Evolutionary conservation across 805 yeast species (phyloP), one percentile per base, ranked within the genome.

Genomic region (Wickerhamomyces hampshirensis): DNA sequence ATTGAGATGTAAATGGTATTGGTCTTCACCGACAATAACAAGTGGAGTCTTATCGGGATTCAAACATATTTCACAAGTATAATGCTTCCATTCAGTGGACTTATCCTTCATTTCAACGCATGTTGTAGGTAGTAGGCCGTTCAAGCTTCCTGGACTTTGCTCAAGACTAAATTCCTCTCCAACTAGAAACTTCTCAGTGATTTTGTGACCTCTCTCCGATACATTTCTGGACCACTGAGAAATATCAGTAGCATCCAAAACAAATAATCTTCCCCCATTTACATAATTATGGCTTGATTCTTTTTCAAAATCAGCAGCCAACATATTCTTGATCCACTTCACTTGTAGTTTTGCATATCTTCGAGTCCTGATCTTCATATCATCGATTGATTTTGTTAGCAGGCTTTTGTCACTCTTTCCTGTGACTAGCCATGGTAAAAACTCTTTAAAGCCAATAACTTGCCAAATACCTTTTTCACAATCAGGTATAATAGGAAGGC

Each of bases 371-470:
- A 75, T 61, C 55, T 91, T 89, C 98, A 93, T 93, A 23, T 75
- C 67, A 10, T 75, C 82, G 3, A 80, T 62, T 8, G 91, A 77
- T 4, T 60, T 64, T 4, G 54, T 54, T 35, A 71, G 69, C 12
- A 46, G 33, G 5, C 16, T 28, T 5, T 49, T 41, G 5, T 50
- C 47, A 5, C 43, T 18, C 11, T 38, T 44, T 0, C 49, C 56
- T 6, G 55, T 29, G 23, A 50, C 44, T 17, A 77, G 48, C 83
- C 84, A 86, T 2, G 94, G 91, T 26, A 85, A 53, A 53, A 87
- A 87, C 52, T 87, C 96, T 55, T 86, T 85, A 60, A 85, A 93
- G 2, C 98, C 98, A 51, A 91, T 85, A 2, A 85, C 96, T 61
- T 93, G 98, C 88, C 88, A 88, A 0, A 91, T 72, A 3, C 98